phyloP scores from a whole-genome alignment of 208 protist species.

The Angomonas deanei region DNA sequence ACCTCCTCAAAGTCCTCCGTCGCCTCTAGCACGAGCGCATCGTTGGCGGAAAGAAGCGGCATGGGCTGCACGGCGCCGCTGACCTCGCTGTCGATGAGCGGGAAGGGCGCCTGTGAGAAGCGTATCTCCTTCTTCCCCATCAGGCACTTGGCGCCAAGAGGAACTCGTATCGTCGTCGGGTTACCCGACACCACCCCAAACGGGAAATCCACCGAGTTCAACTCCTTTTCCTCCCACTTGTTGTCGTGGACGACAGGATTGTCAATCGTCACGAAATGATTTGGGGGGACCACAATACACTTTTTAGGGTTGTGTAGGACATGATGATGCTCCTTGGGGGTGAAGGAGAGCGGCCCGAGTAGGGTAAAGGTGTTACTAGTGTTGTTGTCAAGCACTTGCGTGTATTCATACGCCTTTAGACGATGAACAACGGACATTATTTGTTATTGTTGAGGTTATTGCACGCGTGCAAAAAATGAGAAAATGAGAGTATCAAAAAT shows the following conservation, averaged over 20 bases:
- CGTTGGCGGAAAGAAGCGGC: slow-evolving; percentile 49
- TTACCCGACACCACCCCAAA: slow-evolving; percentile 4
- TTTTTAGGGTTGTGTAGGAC: slow-evolving; percentile 22
- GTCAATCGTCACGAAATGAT: slow-evolving; percentile 83
- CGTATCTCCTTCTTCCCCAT: slow-evolving; percentile 59
- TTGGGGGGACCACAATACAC: slow-evolving; percentile 71
- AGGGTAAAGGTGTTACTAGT: slow-evolving; percentile 77
- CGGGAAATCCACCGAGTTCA: background rate
- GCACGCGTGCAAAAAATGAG: background rate
- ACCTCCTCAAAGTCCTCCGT: slow-evolving; percentile 8
- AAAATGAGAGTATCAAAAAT: slow-evolving; percentile 2
- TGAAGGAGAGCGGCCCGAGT: slow-evolving; percentile 84
- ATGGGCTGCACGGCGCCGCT: slow-evolving; percentile 27
- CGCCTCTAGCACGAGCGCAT: slow-evolving; percentile 28
- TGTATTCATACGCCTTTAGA: slow-evolving; percentile 18
- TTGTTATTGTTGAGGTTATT: slow-evolving; percentile 3
- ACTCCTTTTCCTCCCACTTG: background rate
- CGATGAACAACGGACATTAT: slow-evolving; percentile 2
- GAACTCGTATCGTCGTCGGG: background rate
- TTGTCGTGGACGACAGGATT: slow-evolving; percentile 71
- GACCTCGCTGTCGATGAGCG: slow-evolving; percentile 81
- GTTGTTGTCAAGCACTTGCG: slow-evolving; percentile 82
- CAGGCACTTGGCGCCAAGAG: background rate
- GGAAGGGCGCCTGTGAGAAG: slow-evolving; percentile 77
- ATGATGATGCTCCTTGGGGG: slow-evolving; percentile 63